Conservation (phyloP, 2,329 filamentous ascomycete species). For the Beauveria pseudobassiana region DNA sequence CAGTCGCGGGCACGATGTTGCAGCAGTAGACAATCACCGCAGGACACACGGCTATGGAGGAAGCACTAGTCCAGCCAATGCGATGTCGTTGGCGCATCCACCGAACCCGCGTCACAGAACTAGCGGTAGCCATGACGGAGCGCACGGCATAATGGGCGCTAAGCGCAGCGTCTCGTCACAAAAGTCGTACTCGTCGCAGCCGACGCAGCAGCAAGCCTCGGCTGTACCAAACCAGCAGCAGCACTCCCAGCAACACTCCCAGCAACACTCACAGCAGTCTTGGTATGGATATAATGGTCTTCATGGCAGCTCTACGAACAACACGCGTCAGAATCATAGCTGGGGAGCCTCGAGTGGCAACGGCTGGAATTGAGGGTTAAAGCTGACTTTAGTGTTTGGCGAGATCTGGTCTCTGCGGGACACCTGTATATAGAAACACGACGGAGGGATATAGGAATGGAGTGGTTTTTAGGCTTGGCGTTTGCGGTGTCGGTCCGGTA, state of each 20-base stretch:
- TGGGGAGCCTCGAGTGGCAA: not conserved
- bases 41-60: not conserved
- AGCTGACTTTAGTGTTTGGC: not conserved
- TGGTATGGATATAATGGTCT: constrained; percentile 6
- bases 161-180: not conserved
- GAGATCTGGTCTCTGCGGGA: not conserved
- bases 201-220: not conserved
- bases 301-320: not conserved
- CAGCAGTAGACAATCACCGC: not conserved
- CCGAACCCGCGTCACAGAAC: not conserved
- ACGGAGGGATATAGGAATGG: not conserved
- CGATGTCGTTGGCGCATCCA: not conserved
- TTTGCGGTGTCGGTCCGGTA: not conserved
- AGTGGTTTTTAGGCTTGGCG: not conserved
- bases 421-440: not conserved
- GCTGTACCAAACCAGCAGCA: not conserved
- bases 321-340: not conserved
- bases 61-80: not conserved
- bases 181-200: not conserved
- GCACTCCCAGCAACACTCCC: not conserved
- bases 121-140: not conserved
- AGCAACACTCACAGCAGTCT: not conserved
- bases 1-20: not conserved
- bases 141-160: not conserved
- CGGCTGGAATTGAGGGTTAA: not conserved